Evolutionary conservation across 164 flowering plant genomes (phyloP).

Genomic region (Tetracentron sinense): DNA sequence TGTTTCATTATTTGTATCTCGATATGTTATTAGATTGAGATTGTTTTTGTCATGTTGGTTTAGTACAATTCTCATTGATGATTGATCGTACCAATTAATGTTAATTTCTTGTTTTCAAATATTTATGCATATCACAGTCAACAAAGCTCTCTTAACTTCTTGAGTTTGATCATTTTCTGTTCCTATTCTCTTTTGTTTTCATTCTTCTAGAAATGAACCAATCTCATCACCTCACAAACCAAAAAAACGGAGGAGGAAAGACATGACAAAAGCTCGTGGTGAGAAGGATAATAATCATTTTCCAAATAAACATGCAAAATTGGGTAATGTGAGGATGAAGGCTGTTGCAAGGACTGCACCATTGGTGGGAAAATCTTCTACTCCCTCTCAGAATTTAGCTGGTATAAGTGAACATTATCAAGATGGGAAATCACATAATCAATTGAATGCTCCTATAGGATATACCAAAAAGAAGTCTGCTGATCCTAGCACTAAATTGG

Average conservation of each 20-base stretch:
- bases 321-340: conserved; percentile 36
- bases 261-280: conserved; percentile 32
- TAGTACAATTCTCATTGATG: not conserved
- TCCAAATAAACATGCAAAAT: conserved; percentile 50
- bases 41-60: not conserved
- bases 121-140: not conserved
- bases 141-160: not conserved
- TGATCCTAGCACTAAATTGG: too few species aligned
- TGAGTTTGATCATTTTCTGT: not conserved
- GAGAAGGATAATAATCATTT: conserved; percentile 42
- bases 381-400: conserved; percentile 30
- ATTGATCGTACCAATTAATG: not conserved
- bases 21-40: not conserved
- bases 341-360: conserved; percentile 40
- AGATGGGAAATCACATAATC: conserved; percentile 38
- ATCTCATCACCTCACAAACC: conserved; percentile 48
- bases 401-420: conserved; percentile 29
- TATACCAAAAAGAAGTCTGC: conserved; percentile 44
- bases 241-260: conserved; percentile 85
- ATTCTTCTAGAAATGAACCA: conserved; percentile 47
- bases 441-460: conserved; percentile 26
- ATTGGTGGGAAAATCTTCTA: conserved; percentile 26
- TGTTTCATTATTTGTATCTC: not conserved
- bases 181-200: conserved; percentile 2
- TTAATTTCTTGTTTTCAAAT: too few species aligned